Evolutionary conservation across 1,284 basidiomycete genomes (phyloP).

Genomic region (Ceratobasidium sp.): DNA sequence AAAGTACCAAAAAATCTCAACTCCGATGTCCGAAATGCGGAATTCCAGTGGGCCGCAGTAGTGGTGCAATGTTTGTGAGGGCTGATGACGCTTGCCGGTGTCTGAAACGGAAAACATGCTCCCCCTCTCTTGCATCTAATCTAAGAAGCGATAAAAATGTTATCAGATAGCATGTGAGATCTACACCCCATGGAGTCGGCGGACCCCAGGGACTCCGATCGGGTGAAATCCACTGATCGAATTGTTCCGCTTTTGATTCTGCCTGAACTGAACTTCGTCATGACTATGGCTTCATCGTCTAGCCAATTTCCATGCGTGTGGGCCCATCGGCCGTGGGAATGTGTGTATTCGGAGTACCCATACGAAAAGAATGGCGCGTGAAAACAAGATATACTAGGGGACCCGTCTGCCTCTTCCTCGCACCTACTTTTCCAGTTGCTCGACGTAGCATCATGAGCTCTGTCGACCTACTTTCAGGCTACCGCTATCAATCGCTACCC

Average conservation of each 20-base stretch:
- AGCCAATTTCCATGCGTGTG: background rate
- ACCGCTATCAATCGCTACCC: constrained; percentile 27
- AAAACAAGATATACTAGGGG: background rate
- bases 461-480: constrained; percentile 21
- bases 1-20: background rate
- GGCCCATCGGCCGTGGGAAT: constrained; percentile 18
- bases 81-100: background rate
- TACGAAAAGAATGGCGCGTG: background rate
- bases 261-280: constrained; percentile 10
- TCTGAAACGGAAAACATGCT: constrained; percentile 8
- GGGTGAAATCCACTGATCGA: background rate
- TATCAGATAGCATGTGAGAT: constrained; percentile 13
- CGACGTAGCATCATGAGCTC: constrained; percentile 15
- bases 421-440: background rate
- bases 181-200: background rate
- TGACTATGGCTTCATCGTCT: background rate
- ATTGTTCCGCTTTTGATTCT: constrained; percentile 4
- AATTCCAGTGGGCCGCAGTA: background rate
- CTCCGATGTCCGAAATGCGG: constrained; percentile 3
- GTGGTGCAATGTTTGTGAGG: constrained; percentile 1
- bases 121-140: constrained; percentile 29
- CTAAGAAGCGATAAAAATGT: constrained; percentile 12
- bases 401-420: background rate
- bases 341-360: background rate
- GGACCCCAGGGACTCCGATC: constrained; percentile 19